Evolutionary conservation across 805 yeast species (phyloP).

Genomic region (Starmera caribaea): DNA sequence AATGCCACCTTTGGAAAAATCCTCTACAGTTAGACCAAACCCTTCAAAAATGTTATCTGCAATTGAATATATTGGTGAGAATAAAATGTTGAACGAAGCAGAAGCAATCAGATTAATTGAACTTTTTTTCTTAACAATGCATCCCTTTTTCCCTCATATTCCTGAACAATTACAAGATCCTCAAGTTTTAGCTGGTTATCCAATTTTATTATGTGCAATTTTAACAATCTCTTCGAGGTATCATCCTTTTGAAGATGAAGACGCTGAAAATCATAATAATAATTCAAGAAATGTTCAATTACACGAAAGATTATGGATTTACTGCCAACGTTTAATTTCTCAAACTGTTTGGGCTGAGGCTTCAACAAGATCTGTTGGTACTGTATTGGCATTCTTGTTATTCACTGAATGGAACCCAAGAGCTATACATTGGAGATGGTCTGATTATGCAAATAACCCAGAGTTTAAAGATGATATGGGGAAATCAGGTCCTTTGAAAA

Average conservation of each 20-base stretch:
- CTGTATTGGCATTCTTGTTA: conserved; percentile 72
- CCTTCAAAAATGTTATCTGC: conserved; percentile 35
- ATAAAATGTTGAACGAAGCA: conserved; percentile 46
- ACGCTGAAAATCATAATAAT: conserved; percentile 17
- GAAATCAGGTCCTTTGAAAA: background rate
- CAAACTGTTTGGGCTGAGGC: conserved; percentile 94
- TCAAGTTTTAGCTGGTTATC: conserved; percentile 61
- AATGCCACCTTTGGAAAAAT: conserved; percentile 22
- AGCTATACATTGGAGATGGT: conserved; percentile 84
- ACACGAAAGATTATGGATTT: conserved; percentile 77
- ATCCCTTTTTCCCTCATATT: conserved; percentile 84
- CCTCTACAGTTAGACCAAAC: conserved; percentile 22
- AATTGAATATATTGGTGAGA: conserved; percentile 53
- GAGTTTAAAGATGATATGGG: conserved; percentile 20
- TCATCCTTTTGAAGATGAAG: conserved; percentile 42
- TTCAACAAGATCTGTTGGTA: conserved; percentile 76
- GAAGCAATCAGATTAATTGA: conserved; percentile 52
- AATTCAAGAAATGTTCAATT: conserved; percentile 42
- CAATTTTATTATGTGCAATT: conserved; percentile 72
- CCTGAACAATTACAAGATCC: conserved; percentile 66
- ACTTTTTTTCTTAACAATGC: conserved; percentile 66
- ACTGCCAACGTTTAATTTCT: conserved; percentile 71
- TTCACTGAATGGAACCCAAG: conserved; percentile 95
- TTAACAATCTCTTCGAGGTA: conserved; percentile 75
- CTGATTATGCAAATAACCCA: conserved; percentile 66